Base-by-base conservation (phyloP, 2,329 filamentous ascomycete genomes). In the Fusarium cicatricum region DNA sequence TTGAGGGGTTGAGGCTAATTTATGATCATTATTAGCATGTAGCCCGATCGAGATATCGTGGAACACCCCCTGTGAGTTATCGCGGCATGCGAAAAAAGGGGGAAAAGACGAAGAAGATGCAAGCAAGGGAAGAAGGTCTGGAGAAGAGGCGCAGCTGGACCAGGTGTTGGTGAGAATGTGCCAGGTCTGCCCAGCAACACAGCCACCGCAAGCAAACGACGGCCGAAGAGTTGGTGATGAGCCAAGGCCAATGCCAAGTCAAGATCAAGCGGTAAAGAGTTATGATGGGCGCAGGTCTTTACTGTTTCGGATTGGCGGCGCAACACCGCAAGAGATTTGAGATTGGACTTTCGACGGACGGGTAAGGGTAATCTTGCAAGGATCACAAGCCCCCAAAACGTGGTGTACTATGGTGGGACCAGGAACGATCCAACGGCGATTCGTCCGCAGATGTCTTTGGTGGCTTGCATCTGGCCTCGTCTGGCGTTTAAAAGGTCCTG, bases 341-440 rank as follows among this genome's bases (percentile, higher is more conserved):
- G 28, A 59, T 15, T 12, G 11, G 16, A 23, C n/a, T 32, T 44
- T 34, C 9, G 31, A 28, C 31, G 42, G 9, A 14, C 23, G 11
- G 29, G 29, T 49, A 49, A 34, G 15, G 28, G 28, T 49, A 49
- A 34, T 33, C 21, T 37, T 38, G 26, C 57, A 58, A 53, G 58
- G 58, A 44, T 42, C n/a, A 48, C 54, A 55, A 44, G 54, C 34
- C 23, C 19, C 39, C 23, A 55, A 67, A 63, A 64, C 47, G 49
- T 47, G 41, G 65, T 65, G 65, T n/a, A n/a, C n/a, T n/a, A n/a
- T n/a, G n/a, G n/a, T n/a, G 65, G 42, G 7, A 51, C 62, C 48
- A 43, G 39, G 42, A 51, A 55, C 54, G 12, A 44, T 58, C 41
- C 16, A 31, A 48, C 38, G 32, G 52, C 31, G 38, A 39, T 41